These are phyloP conservation scores for Microascus cirrosus DNA, from an alignment of 2,329 filamentous ascomycete genomes.

Conservation along the genomic window DNA sequence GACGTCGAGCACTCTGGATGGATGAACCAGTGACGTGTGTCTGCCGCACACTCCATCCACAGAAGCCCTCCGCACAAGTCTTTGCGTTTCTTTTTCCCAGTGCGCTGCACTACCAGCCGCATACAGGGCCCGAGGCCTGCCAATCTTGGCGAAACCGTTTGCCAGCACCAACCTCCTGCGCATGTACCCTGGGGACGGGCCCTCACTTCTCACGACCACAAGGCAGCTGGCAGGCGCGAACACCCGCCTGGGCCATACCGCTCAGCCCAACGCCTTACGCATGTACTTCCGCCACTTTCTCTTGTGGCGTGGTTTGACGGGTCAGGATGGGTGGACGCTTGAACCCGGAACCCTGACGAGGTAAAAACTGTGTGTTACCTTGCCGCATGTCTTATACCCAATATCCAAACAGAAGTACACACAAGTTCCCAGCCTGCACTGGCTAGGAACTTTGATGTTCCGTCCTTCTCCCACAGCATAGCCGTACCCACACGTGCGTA, in stretches of 20 bases:
- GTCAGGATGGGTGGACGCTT: background rate
- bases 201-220: background rate
- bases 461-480: background rate
- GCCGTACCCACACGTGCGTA: background rate
- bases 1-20: conserved; percentile 5
- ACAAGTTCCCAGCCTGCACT: background rate
- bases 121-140: background rate
- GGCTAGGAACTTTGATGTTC: background rate
- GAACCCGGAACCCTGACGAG: conserved; percentile 1
- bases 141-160: background rate
- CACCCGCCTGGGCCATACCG: background rate
- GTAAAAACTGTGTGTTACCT: background rate
- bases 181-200: background rate
- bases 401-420: background rate
- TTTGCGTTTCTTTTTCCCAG: background rate
- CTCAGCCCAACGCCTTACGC: background rate
- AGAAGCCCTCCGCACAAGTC: background rate
- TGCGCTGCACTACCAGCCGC: background rate
- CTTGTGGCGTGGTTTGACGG: background rate
- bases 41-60: background rate
- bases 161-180: background rate
- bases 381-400: conserved; percentile 3
- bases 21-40: background rate
- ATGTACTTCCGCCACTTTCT: background rate
- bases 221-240: background rate